These are phyloP conservation scores for Globisporangium carolinianum DNA, from an alignment of 352 stramenopile genomes.

Conservation along the genomic window DNA sequence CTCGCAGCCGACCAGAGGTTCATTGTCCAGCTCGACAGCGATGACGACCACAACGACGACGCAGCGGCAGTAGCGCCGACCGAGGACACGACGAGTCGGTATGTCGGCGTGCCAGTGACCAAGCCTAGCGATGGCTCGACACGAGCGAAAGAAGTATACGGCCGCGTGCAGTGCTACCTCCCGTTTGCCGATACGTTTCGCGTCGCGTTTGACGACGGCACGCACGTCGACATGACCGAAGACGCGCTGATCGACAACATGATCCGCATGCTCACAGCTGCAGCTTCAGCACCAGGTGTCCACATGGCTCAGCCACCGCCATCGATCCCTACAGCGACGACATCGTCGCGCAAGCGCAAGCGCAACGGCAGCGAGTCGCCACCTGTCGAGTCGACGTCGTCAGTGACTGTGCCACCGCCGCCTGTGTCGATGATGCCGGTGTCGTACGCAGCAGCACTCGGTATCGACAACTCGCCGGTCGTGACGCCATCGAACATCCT, in stretches of 20 bases:
- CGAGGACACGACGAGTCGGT: slow-evolving; percentile 42
- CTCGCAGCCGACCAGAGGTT: slow-evolving; percentile 50
- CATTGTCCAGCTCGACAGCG: slow-evolving; percentile 34
- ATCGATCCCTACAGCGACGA: background rate
- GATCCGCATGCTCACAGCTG: slow-evolving; percentile 27
- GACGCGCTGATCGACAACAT: slow-evolving; percentile 54
- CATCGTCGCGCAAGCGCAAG: slow-evolving; percentile 1
- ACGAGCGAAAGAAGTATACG: slow-evolving; percentile 8
- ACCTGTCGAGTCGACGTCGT: slow-evolving; percentile 7
- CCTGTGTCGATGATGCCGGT: slow-evolving; percentile 14
- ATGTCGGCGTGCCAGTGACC: slow-evolving; percentile 36
- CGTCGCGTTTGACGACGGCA: slow-evolving; percentile 46
- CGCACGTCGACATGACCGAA: slow-evolving; percentile 39
- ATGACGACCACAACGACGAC: slow-evolving; percentile 19
- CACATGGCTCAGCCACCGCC: background rate
- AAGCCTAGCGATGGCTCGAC: slow-evolving; percentile 3
- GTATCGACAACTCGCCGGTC: slow-evolving; percentile 11
- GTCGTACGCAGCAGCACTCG: slow-evolving; percentile 9
- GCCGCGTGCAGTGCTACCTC: slow-evolving; percentile 44
- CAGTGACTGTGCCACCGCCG: slow-evolving; percentile 4
- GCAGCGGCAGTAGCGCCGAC: slow-evolving; percentile 42
- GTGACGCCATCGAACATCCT: slow-evolving; percentile 14
- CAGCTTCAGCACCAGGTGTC: background rate
- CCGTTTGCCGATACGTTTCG: slow-evolving; percentile 54
- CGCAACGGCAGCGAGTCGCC: slow-evolving; percentile 9